Evolutionary conservation across 148 eudicot genomes (phyloP).

Genomic region (Nyssa sinensis): DNA sequence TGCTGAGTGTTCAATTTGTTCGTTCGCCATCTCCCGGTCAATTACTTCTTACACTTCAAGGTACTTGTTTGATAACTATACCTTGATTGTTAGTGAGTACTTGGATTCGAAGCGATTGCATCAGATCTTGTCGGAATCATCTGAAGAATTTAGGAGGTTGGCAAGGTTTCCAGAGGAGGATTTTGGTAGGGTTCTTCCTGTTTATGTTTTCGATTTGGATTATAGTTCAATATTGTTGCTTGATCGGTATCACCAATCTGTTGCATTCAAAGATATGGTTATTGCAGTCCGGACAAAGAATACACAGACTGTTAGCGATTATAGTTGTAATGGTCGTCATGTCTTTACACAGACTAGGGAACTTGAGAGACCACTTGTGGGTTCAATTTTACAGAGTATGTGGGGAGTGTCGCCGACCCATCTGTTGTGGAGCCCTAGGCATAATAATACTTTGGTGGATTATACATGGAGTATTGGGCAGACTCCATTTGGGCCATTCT

Average conservation of each 20-base stretch:
- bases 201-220: conserved; percentile 89
- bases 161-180: conserved; percentile 79
- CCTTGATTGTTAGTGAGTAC: conserved; percentile 92
- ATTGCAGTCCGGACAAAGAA: conserved; percentile 83
- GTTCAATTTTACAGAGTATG: conserved; percentile 95
- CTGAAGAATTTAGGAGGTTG: conserved; percentile 71
- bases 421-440: conserved; percentile 78
- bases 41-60: conserved; percentile 80
- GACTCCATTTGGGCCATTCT: conserved; percentile 97
- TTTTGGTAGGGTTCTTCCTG: conserved; percentile 71
- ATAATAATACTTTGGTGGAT: conserved; percentile 77
- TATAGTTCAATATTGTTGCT: conserved; percentile 56
- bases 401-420: conserved; percentile 99
- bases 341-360: conserved; percentile 90
- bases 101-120: conserved; percentile 83
- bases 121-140: conserved; percentile 54
- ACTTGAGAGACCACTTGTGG: conserved; percentile 89
- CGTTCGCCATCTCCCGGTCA: conserved; percentile 70
- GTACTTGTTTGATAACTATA: conserved; percentile 91
- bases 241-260: conserved; percentile 94
- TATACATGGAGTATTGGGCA: conserved; percentile 97
- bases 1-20: conserved; percentile 69
- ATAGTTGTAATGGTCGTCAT: conserved; percentile 86
- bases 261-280: conserved; percentile 95
- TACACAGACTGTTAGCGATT: conserved; percentile 94